Conservation (phyloP, 2,329 filamentous ascomycete genomes). For the Aspergillus sp. region DNA sequence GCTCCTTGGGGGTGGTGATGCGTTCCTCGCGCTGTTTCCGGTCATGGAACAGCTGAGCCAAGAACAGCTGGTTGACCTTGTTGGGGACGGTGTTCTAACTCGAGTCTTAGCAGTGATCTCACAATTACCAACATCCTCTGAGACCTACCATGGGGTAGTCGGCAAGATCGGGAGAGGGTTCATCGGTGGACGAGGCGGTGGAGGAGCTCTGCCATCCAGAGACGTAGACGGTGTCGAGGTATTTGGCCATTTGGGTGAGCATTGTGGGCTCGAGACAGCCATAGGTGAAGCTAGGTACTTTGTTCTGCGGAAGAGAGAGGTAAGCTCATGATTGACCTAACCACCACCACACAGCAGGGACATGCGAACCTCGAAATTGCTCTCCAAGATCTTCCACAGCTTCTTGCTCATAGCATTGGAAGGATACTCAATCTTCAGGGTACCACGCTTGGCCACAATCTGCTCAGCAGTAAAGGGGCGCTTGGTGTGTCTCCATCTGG, state of each 20-base stretch:
- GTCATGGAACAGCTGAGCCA: constrained; percentile 99
- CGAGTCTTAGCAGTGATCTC: neutral
- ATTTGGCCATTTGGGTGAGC: constrained; percentile 99
- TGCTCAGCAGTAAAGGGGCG: constrained; percentile 93
- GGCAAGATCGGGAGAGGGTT: constrained; percentile 95
- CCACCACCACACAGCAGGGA: neutral
- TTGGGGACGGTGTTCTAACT: constrained; percentile 90
- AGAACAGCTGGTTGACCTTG: constrained; percentile 96
- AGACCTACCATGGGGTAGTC: constrained; percentile 84
- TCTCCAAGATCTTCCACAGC: constrained; percentile 87
- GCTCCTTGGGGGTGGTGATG: constrained; percentile 69
- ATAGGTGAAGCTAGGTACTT: constrained; percentile 90
- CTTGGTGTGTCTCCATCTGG: constrained; percentile 90
- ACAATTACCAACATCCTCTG: neutral
- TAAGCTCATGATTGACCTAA: neutral
- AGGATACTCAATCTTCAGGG: constrained; percentile 85
- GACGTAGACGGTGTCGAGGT: constrained; percentile 96
- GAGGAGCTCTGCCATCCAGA: constrained; percentile 99
- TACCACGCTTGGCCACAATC: constrained; percentile 93
- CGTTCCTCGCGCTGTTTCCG: constrained; percentile 98
- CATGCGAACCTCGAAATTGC: constrained; percentile 71
- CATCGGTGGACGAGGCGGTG: constrained; percentile 90
- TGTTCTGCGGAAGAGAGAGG: constrained; percentile 57
- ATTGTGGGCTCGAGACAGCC: constrained; percentile 97
- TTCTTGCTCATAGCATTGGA: constrained; percentile 91